Evolutionary conservation across 1,284 basidiomycete genomes (phyloP).

Genomic region (Phlebopus sp.): DNA sequence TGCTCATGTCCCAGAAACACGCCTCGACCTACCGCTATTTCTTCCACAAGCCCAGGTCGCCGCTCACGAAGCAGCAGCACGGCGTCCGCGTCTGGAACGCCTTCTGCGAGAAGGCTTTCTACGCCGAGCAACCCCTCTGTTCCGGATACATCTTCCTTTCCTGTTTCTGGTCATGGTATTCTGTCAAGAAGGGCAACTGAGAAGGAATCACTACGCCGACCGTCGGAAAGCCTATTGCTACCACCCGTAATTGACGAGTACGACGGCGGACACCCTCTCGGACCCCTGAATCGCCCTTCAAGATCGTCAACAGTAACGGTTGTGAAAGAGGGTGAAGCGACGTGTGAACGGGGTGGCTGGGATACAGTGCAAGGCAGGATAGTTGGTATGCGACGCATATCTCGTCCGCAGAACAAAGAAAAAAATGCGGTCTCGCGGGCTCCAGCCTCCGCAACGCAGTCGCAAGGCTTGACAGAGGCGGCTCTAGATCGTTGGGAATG

Average conservation of each 20-base stretch:
- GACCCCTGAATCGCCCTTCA: slow-evolving; percentile 36
- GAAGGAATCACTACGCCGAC: slow-evolving; percentile 53
- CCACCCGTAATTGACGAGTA: slow-evolving; percentile 50
- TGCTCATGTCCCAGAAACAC: slow-evolving; percentile 62
- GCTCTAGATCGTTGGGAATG: slow-evolving; percentile 77
- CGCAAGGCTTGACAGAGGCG: slow-evolving; percentile 52
- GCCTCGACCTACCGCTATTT: slow-evolving; percentile 41
- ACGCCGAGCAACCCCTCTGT: slow-evolving; percentile 38
- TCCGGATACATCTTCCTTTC: slow-evolving; percentile 56
- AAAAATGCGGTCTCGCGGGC: slow-evolving; percentile 22
- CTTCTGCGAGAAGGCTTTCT: slow-evolving; percentile 44
- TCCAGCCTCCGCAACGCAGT: slow-evolving; percentile 19
- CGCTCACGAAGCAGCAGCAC: slow-evolving; percentile 60
- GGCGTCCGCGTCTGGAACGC: slow-evolving; percentile 45
- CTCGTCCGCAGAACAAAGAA: slow-evolving; percentile 42
- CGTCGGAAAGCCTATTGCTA: slow-evolving; percentile 49
- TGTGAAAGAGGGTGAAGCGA: slow-evolving; percentile 52
- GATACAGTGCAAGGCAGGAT: slow-evolving; percentile 52
- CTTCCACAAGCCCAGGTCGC: slow-evolving; percentile 44
- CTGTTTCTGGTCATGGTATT: slow-evolving; percentile 73
- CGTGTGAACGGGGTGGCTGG: slow-evolving; percentile 75
- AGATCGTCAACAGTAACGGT: slow-evolving; percentile 57
- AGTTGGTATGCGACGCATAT: slow-evolving; percentile 64
- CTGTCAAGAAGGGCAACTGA: slow-evolving; percentile 70
- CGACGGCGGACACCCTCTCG: slow-evolving; percentile 37